Percentiles rank a stretch among this genome's conserved stretches.
phyloP scores from a whole-genome alignment of 306 rosid genomes.

The Biancaea sappan region DNA sequence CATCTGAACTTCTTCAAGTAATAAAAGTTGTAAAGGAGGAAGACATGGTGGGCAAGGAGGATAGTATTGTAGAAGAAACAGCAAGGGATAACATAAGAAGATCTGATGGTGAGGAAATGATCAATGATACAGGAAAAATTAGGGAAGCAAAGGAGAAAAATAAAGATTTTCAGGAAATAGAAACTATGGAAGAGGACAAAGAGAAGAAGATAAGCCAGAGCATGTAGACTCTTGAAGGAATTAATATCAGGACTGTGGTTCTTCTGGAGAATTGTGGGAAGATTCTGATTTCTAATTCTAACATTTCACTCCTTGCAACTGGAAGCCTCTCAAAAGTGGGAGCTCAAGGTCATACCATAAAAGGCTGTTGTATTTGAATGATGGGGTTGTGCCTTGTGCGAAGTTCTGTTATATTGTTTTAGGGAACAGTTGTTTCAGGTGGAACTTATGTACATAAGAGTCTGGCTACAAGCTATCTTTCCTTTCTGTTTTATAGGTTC shows the following conservation, averaged over 20 bases:
- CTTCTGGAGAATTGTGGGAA: slow-evolving; percentile 17
- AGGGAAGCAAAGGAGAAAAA: slow-evolving; percentile 24
- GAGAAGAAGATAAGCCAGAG: slow-evolving; percentile 29
- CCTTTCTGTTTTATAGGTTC: slow-evolving; percentile 23
- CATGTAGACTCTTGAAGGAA: slow-evolving; percentile 22
- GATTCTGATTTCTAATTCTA: neutral
- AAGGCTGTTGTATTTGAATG: neutral
- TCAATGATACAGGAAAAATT: neutral
- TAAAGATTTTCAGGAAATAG: slow-evolving; percentile 12
- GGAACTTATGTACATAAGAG: slow-evolving; percentile 26
- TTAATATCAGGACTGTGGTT: slow-evolving; percentile 12
- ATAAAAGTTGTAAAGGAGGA: slow-evolving; percentile 47
- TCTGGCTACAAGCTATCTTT: slow-evolving; percentile 19
- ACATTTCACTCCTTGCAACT: neutral
- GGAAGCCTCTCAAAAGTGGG: neutral
- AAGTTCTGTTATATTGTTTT: neutral
- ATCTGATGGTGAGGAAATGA: slow-evolving; percentile 18
- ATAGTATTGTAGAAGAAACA: slow-evolving; percentile 20
- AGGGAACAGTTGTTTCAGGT: slow-evolving; percentile 19
- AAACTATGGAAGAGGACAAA: slow-evolving; percentile 33
- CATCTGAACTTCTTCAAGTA: slow-evolving; percentile 63
- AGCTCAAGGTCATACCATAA: neutral
- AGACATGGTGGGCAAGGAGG: slow-evolving; percentile 42
- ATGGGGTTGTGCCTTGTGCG: neutral
- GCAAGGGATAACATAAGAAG: neutral